A percentile compares a stretch with the other conserved stretches of the same genome.
Conservation (phyloP, 768 basidiomycete species). For the Suillus plorans region DNA sequence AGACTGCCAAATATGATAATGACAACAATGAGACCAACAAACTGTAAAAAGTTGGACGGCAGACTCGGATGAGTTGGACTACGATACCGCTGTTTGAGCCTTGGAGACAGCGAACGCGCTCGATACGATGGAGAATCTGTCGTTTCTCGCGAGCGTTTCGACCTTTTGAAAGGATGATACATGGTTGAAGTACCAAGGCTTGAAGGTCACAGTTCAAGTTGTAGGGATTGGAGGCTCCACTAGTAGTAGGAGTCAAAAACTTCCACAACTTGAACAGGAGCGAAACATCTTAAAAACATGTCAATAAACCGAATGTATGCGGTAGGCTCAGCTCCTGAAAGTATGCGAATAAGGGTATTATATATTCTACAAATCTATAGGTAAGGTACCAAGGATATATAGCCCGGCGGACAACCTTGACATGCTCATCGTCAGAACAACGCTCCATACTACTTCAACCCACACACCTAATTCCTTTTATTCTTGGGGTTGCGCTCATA, state of each 20-base stretch:
- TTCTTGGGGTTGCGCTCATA: slow-evolving; percentile 45
- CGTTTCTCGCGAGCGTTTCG: slow-evolving; percentile 13
- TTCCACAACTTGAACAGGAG: not conserved
- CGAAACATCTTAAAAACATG: not conserved
- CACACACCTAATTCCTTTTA: slow-evolving; percentile 7
- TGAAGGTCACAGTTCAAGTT: not conserved
- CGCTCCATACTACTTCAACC: not conserved
- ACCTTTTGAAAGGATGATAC: slow-evolving; percentile 11
- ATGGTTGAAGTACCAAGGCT: not conserved
- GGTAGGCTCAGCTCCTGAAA: not conserved
- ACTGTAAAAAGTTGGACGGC: slow-evolving; percentile 6
- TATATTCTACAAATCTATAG: not conserved
- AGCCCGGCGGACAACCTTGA: not conserved
- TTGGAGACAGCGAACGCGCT: not conserved
- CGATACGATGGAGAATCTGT: slow-evolving; percentile 1
- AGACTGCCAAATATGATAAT: slow-evolving; percentile 22
- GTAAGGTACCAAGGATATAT: not conserved
- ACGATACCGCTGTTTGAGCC: not conserved
- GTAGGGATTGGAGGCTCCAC: not conserved
- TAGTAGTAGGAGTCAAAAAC: not conserved
- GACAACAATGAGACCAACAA: slow-evolving; percentile 9
- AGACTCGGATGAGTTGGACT: not conserved
- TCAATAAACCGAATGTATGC: not conserved
- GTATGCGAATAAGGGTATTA: not conserved
- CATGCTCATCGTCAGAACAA: not conserved